Evolutionary conservation across 2,329 filamentous ascomycete species (phyloP).

Genomic region (Xylaria sp.): DNA sequence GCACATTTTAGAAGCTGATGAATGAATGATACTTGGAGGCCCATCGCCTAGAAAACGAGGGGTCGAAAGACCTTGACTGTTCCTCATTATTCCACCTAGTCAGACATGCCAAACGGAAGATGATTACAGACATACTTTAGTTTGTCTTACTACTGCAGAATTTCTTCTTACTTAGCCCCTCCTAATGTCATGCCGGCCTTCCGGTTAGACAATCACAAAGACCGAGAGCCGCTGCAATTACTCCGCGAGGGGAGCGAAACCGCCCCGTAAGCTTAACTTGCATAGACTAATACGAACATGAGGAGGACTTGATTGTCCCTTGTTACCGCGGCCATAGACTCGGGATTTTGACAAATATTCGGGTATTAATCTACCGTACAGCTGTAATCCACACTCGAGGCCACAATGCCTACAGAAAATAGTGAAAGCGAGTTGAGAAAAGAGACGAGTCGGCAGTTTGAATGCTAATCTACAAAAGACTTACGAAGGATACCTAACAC

Average conservation of each 20-base stretch:
- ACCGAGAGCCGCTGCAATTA: neutral
- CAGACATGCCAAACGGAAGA: slow-evolving; percentile 4
- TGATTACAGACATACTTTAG: neutral
- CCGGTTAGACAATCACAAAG: slow-evolving; percentile 15
- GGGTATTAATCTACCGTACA: too few species aligned
- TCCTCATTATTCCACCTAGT: neutral
- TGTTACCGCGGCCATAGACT: neutral
- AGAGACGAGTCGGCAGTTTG: too few species aligned
- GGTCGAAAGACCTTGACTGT: neutral
- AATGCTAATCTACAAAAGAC: too few species aligned
- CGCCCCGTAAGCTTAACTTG: neutral
- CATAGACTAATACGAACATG: neutral
- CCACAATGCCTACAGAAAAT: too few species aligned
- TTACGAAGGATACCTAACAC: too few species aligned
- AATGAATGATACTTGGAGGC: neutral
- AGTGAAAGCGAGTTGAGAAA: too few species aligned
- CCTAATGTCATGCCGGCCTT: slow-evolving; percentile 10
- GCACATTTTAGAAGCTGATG: neutral
- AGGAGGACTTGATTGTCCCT: neutral
- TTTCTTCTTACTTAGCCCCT: slow-evolving; percentile 2
- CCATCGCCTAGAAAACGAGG: neutral
- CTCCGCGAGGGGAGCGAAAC: neutral
- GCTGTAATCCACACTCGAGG: too few species aligned
- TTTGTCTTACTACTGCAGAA: slow-evolving; percentile 9
- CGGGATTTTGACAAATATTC: neutral